Evolutionary conservation across 768 basidiomycete species (phyloP).

Genomic region (Dioszegia aurantiaca): DNA sequence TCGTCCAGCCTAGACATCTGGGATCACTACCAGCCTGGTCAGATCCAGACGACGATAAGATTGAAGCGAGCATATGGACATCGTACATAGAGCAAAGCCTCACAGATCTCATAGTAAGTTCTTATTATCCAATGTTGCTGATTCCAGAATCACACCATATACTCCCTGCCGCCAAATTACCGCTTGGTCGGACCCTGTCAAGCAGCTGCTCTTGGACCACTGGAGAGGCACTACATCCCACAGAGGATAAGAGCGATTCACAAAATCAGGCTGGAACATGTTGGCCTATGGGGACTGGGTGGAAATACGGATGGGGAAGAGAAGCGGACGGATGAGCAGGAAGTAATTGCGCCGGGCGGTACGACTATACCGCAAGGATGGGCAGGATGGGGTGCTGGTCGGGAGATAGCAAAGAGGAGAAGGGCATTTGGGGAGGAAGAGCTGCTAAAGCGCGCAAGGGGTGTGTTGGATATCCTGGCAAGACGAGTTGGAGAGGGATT

Average conservation of each 20-base stretch:
- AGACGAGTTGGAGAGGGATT: slow-evolving; percentile 31
- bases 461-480: slow-evolving; percentile 30
- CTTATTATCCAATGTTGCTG: not conserved
- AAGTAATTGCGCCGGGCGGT: slow-evolving; percentile 37
- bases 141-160: slow-evolving; percentile 37
- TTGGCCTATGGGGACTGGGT: slow-evolving; percentile 43
- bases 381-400: slow-evolving; percentile 38
- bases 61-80: slow-evolving; percentile 29
- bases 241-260: slow-evolving; percentile 33
- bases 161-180: slow-evolving; percentile 41
- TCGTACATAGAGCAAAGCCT: slow-evolving; percentile 40
- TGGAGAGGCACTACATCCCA: slow-evolving; percentile 32
- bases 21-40: slow-evolving; percentile 22
- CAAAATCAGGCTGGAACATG: slow-evolving; percentile 33
- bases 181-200: slow-evolving; percentile 25
- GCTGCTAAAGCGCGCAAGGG: slow-evolving; percentile 26
- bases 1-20: slow-evolving; percentile 24
- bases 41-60: slow-evolving; percentile 31
- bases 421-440: slow-evolving; percentile 35
- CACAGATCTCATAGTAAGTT: slow-evolving; percentile 38
- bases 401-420: slow-evolving; percentile 30
- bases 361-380: slow-evolving; percentile 38
- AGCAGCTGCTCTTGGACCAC: slow-evolving; percentile 15
- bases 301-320: slow-evolving; percentile 37
- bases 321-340: slow-evolving; percentile 21